Conservation (phyloP, 257 asterid genomes). For the Nicotiana benthamiana region DNA sequence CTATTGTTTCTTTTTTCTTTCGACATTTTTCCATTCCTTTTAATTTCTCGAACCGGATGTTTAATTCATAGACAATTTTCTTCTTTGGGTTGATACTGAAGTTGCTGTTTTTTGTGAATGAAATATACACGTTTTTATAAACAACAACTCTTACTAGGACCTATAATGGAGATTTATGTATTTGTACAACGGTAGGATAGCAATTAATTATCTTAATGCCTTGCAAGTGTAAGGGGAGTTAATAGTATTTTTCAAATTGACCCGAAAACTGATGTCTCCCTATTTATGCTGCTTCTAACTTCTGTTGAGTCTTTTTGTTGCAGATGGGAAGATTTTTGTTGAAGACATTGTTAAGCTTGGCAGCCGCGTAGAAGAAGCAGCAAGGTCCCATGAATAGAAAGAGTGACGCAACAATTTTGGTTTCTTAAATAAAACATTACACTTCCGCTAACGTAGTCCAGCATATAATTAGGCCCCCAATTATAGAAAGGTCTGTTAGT, state of each 20-base stretch:
- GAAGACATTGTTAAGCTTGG: slow-evolving; percentile 86
- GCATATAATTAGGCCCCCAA: neutral
- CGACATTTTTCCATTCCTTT: neutral
- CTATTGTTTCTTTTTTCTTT: neutral
- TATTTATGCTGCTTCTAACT: neutral
- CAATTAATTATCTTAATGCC: neutral
- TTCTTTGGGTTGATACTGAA: neutral
- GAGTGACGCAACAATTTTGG: neutral
- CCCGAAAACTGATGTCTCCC: neutral
- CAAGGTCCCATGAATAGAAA: slow-evolving; percentile 2
- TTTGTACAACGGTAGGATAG: neutral
- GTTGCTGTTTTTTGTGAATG: neutral
- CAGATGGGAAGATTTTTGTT: slow-evolving; percentile 88
- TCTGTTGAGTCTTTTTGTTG: slow-evolving; percentile 6
- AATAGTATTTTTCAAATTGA: neutral
- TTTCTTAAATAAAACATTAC: neutral
- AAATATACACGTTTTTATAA: neutral
- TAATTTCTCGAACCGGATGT: neutral
- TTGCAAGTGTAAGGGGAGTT: neutral
- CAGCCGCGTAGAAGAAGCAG: slow-evolving; percentile 41
- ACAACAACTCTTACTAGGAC: neutral
- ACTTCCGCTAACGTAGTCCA: neutral
- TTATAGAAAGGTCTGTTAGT: neutral
- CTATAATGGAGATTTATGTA: neutral
- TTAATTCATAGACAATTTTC: neutral